Percentiles rank a stretch among this genome's conserved stretches.
These are phyloP conservation scores for Mrakia gelida DNA, from an alignment of 768 basidiomycete genomes.

Conservation along the genomic window DNA sequence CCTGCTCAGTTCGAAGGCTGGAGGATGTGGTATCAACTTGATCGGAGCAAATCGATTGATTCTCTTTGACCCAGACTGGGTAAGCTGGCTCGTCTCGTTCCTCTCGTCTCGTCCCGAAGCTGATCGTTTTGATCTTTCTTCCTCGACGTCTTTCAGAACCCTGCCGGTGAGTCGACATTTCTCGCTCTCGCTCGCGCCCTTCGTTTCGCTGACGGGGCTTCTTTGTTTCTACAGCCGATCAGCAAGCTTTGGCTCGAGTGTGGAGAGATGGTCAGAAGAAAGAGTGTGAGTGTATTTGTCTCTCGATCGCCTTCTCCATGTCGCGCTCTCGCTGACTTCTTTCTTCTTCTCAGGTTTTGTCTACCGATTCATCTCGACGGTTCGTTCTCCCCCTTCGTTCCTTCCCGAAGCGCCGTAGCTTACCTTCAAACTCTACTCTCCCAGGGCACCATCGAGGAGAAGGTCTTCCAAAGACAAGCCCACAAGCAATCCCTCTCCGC, in stretches of 20 bases:
- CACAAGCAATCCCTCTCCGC: conserved; percentile 94
- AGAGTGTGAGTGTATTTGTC: conserved; percentile 64
- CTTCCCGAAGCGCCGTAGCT: not conserved
- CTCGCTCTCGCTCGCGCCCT: not conserved
- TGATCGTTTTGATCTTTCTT: not conserved
- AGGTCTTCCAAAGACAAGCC: conserved; percentile 91
- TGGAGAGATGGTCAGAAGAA: conserved; percentile 99
- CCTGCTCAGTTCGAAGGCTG: conserved; percentile 45
- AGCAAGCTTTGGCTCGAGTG: conserved; percentile 94
- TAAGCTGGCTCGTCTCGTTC: not conserved
- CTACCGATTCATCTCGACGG: conserved; percentile 90
- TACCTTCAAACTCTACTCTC: not conserved
- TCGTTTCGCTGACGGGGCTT: not conserved
- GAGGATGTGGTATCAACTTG: conserved; percentile 47
- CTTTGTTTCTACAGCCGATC: conserved; percentile 55
- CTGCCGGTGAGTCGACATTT: not conserved
- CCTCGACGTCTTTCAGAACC: not conserved
- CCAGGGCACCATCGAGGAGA: conserved; percentile 89
- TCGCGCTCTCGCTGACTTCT: not conserved
- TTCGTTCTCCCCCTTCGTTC: conserved; percentile 21
- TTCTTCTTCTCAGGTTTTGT: conserved; percentile 69
- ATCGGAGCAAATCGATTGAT: conserved; percentile 46
- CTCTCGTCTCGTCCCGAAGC: not conserved
- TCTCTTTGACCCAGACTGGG: conserved; percentile 51
- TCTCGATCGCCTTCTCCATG: not conserved